These are phyloP conservation scores for Hypoxylon sp. DNA, from an alignment of 2,329 filamentous ascomycete genomes.

Conservation along the genomic window DNA sequence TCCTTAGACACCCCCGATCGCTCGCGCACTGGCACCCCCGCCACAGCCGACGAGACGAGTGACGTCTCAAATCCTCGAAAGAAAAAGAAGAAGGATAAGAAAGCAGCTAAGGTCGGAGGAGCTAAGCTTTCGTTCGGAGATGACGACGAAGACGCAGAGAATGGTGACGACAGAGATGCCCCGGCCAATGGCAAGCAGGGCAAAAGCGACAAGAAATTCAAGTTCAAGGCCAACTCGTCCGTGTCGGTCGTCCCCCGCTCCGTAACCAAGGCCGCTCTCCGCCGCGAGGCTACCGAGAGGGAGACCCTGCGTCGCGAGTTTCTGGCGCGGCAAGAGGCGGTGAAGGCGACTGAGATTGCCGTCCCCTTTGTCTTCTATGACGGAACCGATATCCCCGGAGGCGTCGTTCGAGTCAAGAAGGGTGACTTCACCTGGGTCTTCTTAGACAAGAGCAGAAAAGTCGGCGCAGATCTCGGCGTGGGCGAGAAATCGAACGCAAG, in stretches of 20 bases:
- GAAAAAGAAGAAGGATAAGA: slow-evolving; percentile 57
- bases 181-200: slow-evolving; percentile 4
- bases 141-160: slow-evolving; percentile 63
- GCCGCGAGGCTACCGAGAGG: slow-evolving; percentile 77
- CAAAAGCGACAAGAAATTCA: slow-evolving; percentile 48
- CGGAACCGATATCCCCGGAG: slow-evolving; percentile 86
- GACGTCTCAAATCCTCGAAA: slow-evolving; percentile 48
- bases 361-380: slow-evolving; percentile 98
- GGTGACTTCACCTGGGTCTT: slow-evolving; percentile 94
- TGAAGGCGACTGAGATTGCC: slow-evolving; percentile 87
- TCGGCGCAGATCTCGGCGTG: slow-evolving; percentile 83
- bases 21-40: slow-evolving; percentile 57
- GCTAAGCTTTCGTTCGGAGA: slow-evolving; percentile 70
- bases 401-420: slow-evolving; percentile 86
- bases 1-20: slow-evolving; percentile 54
- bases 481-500: slow-evolving; percentile 72
- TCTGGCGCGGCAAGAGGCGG: slow-evolving; percentile 78
- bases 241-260: slow-evolving; percentile 73
- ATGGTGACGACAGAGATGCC: slow-evolving; percentile 58
- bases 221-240: slow-evolving; percentile 68
- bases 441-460: slow-evolving; percentile 87
- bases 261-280: slow-evolving; percentile 74
- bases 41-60: slow-evolving; percentile 57
- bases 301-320: slow-evolving; percentile 83
- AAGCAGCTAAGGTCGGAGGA: slow-evolving; percentile 48